Evolutionary conservation across 1,284 basidiomycete species (phyloP), one percentile per base, ranked within the genome.

Genomic region (Rhodofomes roseus): DNA sequence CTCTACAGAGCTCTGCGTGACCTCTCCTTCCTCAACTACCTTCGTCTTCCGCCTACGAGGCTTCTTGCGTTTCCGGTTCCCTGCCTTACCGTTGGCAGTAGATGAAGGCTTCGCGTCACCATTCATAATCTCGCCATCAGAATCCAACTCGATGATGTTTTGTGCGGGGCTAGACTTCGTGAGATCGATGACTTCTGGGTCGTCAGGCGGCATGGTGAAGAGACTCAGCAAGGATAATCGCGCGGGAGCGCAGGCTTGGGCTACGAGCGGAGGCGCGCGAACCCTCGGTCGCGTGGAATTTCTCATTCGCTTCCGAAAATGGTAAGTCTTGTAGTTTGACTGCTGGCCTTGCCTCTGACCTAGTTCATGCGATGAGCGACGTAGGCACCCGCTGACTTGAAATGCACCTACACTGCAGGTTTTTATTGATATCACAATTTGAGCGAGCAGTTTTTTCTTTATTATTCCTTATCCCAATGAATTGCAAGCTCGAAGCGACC

Each of bases 121-220:
- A 55, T 39, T n/a, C 23, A 61, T 44, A 41, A 63, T 51, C 23
- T 67, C 64, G 20, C 61, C 63, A 44, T 70, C 71, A 27, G 66
- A 66, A 57, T 70, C 67, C 34, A 72, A 57, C 48, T 68, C 66
- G 55, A 72, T 70, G 56, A 65, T 55, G 23, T 71, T 62, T 22
- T 59, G 58, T 8, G 60, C 46, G 20, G 68, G 61, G 11, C 58
- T 52, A n/a, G 68, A 63, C 16, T 46, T 59, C 1, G 75, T 77
- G 53, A 77, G 71, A 56, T 77, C 76, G 37, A 77, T 76, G 46
- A 77, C 69, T 54, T 76, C 71, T 23, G 55, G 7, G 20, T 46
- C 54, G 41, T 25, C 20, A 4, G 56, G 34, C 14, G 56, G 34
- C 56, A 57, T 48, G 31, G 27, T 52, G 22, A 18, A 36, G 18